Base-by-base conservation (phyloP, 345 rosid genomes). In the Pistacia atlantica region DNA sequence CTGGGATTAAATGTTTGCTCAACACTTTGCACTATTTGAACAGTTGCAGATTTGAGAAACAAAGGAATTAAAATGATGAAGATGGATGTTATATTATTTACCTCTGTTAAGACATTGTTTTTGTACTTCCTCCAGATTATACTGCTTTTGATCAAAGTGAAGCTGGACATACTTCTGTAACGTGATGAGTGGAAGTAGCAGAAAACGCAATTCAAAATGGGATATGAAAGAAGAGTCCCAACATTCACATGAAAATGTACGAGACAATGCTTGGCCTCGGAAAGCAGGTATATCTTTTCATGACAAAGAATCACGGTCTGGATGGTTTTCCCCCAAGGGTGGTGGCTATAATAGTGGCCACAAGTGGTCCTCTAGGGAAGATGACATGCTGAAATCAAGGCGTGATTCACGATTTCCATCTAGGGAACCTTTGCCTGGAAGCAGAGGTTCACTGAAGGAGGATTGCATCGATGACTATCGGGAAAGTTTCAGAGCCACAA, bases 131-230 rank as follows among this genome's bases (percentile, higher is more conserved):
- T 11, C 18, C 80, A 75, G 87, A 52, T 65, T n/a, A 18, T 68
- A 31, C 74, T 67, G 64, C 37, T 60, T 60, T 77, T 80, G 57
- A 73, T 49, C 55, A 52, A 42, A 77, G 75, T 54, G 77, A 57
- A 56, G 64, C 77, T 48, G 28, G 67, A 66, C 59, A 42, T 67
- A 67, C 74, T 63, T 59, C 69, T 76, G 78, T 55, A 78, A 75
- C 64, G 46, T 42, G 46, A 95, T 90, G 97, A 89, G 95, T 68
- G 85, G 89, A 42, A 76, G 86, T 66, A 86, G 87, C 77, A 83
- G 89, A 80, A 90, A 86, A 82, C 90, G 85, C 46, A 78, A 60
- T 83, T 92, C 98, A 18, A 89, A 93, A 71, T 93, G 98, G 98
- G 97, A 95, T 87, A 69, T 84, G 73, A 87, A 86, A 73, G 97